phyloP scores from a whole-genome alignment of 108 stramenopile species.

The Poteriospumella lacustris region DNA sequence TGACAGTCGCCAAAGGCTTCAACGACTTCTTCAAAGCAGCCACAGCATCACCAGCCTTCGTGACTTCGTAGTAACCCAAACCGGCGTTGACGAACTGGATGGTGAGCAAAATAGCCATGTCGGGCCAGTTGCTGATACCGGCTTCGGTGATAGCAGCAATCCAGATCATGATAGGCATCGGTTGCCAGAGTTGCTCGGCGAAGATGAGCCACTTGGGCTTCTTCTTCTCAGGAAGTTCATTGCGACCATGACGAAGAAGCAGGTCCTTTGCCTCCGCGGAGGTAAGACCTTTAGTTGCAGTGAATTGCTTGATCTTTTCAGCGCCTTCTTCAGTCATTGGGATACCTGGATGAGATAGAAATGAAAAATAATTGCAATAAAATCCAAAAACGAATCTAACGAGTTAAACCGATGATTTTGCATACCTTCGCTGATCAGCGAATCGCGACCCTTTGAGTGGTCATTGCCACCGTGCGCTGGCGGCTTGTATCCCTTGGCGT shows the following conservation, averaged over 20 bases:
- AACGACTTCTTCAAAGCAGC: conserved; percentile 64
- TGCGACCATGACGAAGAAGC: conserved; percentile 50
- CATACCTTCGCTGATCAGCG: too few relatives aligned
- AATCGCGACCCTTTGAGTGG: too few relatives aligned
- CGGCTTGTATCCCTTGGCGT: too few relatives aligned
- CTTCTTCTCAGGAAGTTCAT: conserved; percentile 59
- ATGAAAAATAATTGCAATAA: too few relatives aligned
- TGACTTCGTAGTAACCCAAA: conserved; percentile 59
- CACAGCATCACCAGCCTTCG: conserved; percentile 67
- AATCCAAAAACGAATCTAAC: too few relatives aligned
- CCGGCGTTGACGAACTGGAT: conserved; percentile 54
- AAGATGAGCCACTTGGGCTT: conserved; percentile 53
- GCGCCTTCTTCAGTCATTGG: conserved; percentile 15
- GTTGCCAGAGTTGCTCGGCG: conserved; percentile 57
- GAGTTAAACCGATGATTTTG: too few relatives aligned
- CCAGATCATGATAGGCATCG: conserved; percentile 74
- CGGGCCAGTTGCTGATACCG: conserved; percentile 5
- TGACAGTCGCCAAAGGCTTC: conserved; percentile 59
- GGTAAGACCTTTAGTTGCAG: conserved; percentile 48
- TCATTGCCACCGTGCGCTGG: too few relatives aligned
- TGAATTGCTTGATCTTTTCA: neutral
- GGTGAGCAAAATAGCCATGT: conserved; percentile 17
- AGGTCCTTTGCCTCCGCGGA: conserved; percentile 38
- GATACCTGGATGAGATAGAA: conserved; percentile 2
- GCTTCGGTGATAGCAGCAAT: conserved; percentile 57